Evolutionary conservation across 805 yeast genomes (phyloP).

Genomic region (Ogataea pilisensis): DNA sequence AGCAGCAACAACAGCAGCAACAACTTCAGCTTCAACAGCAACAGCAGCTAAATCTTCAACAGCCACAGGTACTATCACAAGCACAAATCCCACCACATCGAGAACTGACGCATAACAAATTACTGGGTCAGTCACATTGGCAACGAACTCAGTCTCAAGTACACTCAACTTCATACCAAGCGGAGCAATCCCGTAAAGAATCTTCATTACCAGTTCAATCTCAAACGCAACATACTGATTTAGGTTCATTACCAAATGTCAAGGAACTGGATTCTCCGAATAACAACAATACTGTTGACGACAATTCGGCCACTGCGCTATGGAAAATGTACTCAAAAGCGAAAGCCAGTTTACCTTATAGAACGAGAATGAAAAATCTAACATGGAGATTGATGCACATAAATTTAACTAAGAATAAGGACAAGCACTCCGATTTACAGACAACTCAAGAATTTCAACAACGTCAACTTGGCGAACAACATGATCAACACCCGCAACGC

Average conservation of each 20-base stretch:
- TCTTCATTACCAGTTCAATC: not conserved
- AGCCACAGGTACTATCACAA: too few species aligned
- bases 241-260: not conserved
- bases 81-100: too few species aligned
- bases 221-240: not conserved
- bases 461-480: conserved; percentile 2
- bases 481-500: not conserved
- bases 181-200: not conserved
- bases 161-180: not conserved
- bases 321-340: conserved; percentile 86
- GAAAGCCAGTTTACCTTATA: conserved; percentile 67
- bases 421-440: not conserved
- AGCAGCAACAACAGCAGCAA: not conserved
- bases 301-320: conserved; percentile 45
- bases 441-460: not conserved
- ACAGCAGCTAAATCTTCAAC: not conserved
- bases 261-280: not conserved
- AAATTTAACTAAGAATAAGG: conserved; percentile 24
- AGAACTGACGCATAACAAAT: too few species aligned
- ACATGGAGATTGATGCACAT: conserved; percentile 86
- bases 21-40: conserved; percentile 1
- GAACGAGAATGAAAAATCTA: conserved; percentile 73
- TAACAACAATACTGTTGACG: conserved; percentile 23
- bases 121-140: too few species aligned
- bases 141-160: too few species aligned